Evolutionary conservation across 2,329 filamentous ascomycete genomes (phyloP).

Genomic region (Fusarium caatingaense): DNA sequence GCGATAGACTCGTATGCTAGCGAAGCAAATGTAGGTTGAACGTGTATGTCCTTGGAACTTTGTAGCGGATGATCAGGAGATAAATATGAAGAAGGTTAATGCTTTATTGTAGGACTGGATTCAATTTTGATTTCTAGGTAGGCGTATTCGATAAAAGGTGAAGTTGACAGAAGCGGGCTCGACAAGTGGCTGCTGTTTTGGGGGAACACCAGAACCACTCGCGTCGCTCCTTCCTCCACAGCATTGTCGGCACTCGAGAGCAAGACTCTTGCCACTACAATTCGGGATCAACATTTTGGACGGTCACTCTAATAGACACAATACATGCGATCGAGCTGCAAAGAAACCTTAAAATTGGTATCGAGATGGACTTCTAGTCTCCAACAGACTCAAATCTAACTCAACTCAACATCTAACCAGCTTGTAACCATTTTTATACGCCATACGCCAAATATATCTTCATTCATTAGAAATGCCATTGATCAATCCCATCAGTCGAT

Average conservation of each 20-base stretch:
- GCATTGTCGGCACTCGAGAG: neutral
- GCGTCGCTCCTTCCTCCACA: neutral
- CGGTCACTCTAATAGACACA: neutral
- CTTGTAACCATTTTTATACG: slow-evolving; percentile 40
- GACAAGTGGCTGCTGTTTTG: neutral
- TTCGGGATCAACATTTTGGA: neutral
- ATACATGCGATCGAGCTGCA: neutral
- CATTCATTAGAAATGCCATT: slow-evolving; percentile 41
- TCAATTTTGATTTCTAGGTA: neutral
- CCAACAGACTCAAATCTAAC: slow-evolving; percentile 38
- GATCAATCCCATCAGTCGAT: slow-evolving; percentile 61
- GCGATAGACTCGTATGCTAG: neutral
- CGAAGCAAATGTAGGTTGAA: neutral
- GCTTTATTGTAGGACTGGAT: neutral
- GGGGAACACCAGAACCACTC: neutral
- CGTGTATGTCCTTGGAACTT: neutral
- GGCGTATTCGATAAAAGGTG: neutral
- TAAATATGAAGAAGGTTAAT: neutral
- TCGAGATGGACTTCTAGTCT: slow-evolving; percentile 38
- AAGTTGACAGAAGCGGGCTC: neutral
- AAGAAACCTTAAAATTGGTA: slow-evolving; percentile 40
- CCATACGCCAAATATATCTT: slow-evolving; percentile 43
- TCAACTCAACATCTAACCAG: slow-evolving; percentile 41
- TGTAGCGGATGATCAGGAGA: neutral
- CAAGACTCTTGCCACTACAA: neutral